Percentiles rank a stretch among this genome's conserved stretches.
Conservation (phyloP, 805 yeast species). For the Torulaspora quercuum region DNA sequence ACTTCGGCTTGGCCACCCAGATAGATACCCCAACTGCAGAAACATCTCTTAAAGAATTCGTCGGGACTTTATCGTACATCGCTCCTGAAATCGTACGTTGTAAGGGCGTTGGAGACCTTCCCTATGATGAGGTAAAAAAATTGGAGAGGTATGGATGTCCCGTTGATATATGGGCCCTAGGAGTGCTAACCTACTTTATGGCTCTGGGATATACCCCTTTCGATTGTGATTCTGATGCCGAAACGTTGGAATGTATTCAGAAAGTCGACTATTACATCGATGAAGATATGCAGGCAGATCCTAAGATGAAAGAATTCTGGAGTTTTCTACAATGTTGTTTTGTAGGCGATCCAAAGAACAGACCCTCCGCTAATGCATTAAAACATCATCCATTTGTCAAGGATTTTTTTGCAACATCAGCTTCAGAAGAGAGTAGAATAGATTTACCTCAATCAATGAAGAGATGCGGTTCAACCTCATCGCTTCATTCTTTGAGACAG, state of each 20-base stretch:
- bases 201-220: conserved; percentile 74
- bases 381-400: conserved; percentile 43
- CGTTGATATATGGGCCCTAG: conserved; percentile 75
- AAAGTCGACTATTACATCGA: conserved; percentile 57
- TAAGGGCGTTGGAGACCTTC: conserved; percentile 29
- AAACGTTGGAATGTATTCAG: conserved; percentile 61
- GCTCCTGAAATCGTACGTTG: conserved; percentile 64
- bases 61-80: conserved; percentile 70
- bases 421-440: conserved; percentile 5
- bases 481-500: conserved; percentile 23
- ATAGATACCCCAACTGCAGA: conserved; percentile 38
- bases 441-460: conserved; percentile 11
- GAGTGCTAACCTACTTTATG: conserved; percentile 67
- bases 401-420: conserved; percentile 23
- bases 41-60: conserved; percentile 45
- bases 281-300: conserved; percentile 56
- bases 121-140: conserved; percentile 15
- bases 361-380: conserved; percentile 47
- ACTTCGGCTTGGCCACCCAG: conserved; percentile 60
- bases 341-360: conserved; percentile 40
- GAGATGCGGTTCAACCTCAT: conserved; percentile 24
- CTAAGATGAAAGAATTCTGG: conserved; percentile 45
- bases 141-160: conserved; percentile 48
- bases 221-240: conserved; percentile 67
- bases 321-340: conserved; percentile 58